A percentile compares a stretch with the other conserved stretches of the same genome.
phyloP scores from a whole-genome alignment of 2,329 filamentous ascomycete genomes.

The Verticillium albo-atrum region DNA sequence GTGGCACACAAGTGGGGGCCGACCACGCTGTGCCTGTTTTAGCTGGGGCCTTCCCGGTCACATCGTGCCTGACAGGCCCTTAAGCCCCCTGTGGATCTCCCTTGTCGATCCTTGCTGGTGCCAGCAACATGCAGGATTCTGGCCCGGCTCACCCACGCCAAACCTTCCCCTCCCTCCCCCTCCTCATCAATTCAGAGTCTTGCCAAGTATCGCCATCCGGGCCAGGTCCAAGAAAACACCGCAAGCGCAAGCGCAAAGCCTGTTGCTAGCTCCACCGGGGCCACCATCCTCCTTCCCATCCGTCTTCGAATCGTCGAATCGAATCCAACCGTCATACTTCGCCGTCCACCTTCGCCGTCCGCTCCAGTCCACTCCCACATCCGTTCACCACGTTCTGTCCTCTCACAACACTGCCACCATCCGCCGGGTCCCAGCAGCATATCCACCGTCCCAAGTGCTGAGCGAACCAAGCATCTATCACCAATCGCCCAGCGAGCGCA shows the following conservation, averaged over 20 bases:
- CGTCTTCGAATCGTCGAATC: not conserved
- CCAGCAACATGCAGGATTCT: not conserved
- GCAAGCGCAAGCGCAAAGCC: not conserved
- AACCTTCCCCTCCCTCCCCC: not conserved
- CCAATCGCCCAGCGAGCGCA: not conserved
- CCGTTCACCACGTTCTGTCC: not conserved
- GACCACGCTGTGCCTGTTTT: not conserved
- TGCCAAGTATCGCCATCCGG: not conserved
- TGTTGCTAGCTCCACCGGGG: not conserved
- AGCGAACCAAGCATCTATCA: too few relatives aligned
- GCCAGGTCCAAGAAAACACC: not conserved
- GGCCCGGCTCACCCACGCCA: not conserved
- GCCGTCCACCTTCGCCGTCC: not conserved
- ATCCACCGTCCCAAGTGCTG: too few relatives aligned
- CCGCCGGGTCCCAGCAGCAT: not conserved
- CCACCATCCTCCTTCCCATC: not conserved
- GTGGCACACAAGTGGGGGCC: not conserved
- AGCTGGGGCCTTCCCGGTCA: not conserved
- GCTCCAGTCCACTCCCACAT: not conserved
- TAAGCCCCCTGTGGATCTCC: not conserved
- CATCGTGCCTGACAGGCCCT: not conserved
- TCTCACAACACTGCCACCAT: not conserved
- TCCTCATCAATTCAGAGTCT: not conserved
- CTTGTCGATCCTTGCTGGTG: not conserved
- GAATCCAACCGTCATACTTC: not conserved